These are phyloP conservation scores for Suhomyces bolitotheri DNA, from an alignment of 1,139 yeast species.

Conservation along the genomic window DNA sequence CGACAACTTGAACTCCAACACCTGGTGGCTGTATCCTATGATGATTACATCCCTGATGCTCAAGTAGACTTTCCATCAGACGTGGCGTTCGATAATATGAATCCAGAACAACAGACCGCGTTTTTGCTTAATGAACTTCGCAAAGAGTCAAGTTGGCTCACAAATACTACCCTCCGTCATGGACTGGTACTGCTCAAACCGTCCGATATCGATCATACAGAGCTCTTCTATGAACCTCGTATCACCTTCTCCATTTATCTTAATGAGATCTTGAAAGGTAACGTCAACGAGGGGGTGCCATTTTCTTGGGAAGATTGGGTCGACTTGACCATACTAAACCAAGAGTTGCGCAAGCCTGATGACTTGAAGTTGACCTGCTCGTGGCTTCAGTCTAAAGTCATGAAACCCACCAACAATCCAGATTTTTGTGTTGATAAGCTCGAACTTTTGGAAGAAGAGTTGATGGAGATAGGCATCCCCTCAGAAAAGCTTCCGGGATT, in stretches of 20 bases:
- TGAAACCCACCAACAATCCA: slow-evolving; percentile 28
- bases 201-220: slow-evolving; percentile 17
- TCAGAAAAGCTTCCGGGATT: slow-evolving; percentile 27
- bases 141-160: slow-evolving; percentile 18
- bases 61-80: slow-evolving; percentile 19
- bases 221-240: slow-evolving; percentile 28
- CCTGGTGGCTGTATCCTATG: slow-evolving; percentile 18
- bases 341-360: slow-evolving; percentile 16
- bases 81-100: slow-evolving; percentile 21
- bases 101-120: slow-evolving; percentile 25
- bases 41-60: slow-evolving; percentile 30
- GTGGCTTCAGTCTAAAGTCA: slow-evolving; percentile 27
- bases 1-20: slow-evolving; percentile 16
- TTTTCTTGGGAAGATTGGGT: slow-evolving; percentile 39
- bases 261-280: slow-evolving; percentile 19
- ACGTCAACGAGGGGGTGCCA: slow-evolving; percentile 18
- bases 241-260: slow-evolving; percentile 27
- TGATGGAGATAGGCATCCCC: slow-evolving; percentile 16
- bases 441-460: slow-evolving; percentile 18
- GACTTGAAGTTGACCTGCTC: slow-evolving; percentile 19
- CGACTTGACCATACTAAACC: slow-evolving; percentile 21
- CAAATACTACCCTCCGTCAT: slow-evolving; percentile 13
- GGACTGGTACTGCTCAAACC: slow-evolving; percentile 7
- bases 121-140: slow-evolving; percentile 24
- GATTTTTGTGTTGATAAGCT: slow-evolving; percentile 20